Percentiles rank a stretch among this genome's conserved stretches.
phyloP scores from a whole-genome alignment of 192 early-diverging fungal genomes.

The Rhizoclosmatium sp. region DNA sequence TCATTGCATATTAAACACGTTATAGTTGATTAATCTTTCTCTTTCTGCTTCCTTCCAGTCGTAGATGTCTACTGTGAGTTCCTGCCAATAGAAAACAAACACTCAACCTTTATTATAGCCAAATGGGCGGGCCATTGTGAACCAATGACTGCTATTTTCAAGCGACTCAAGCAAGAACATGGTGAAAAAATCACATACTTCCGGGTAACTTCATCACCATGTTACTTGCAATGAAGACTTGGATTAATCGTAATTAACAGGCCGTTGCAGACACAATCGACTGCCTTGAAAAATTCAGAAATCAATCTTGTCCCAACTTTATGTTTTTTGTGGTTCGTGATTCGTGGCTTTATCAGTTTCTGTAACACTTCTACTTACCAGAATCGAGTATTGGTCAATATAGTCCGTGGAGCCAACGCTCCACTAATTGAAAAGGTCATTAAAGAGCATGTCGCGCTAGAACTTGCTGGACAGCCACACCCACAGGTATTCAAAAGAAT shows the following conservation, averaged over 20 bases:
- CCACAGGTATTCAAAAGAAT: background rate
- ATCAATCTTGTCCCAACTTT: slow-evolving; percentile 69
- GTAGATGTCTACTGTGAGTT: slow-evolving; percentile 58
- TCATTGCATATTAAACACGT: background rate
- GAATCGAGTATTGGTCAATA: slow-evolving; percentile 60
- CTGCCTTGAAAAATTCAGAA: slow-evolving; percentile 51
- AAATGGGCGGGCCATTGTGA: slow-evolving; percentile 71
- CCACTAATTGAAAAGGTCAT: slow-evolving; percentile 63
- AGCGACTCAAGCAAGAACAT: slow-evolving; percentile 64
- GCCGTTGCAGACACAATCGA: slow-evolving; percentile 59
- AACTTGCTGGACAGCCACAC: slow-evolving; percentile 37
- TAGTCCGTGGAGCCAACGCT: slow-evolving; percentile 67
- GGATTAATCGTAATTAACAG: slow-evolving; percentile 24
- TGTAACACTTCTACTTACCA: slow-evolving; percentile 25
- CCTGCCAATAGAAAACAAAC: background rate
- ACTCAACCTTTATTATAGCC: slow-evolving; percentile 38
- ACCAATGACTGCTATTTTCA: slow-evolving; percentile 66
- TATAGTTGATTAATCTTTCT: background rate
- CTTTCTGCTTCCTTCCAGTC: slow-evolving; percentile 26
- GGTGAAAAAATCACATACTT: slow-evolving; percentile 58
- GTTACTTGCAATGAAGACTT: no score
- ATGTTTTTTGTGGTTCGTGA: slow-evolving; percentile 60
- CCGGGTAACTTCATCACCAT: slow-evolving; percentile 39
- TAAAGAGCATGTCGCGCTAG: slow-evolving; percentile 62
- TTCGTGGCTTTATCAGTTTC: background rate